Conservation (phyloP, 805 yeast genomes). For the Saccharomycopsis sp. region DNA sequence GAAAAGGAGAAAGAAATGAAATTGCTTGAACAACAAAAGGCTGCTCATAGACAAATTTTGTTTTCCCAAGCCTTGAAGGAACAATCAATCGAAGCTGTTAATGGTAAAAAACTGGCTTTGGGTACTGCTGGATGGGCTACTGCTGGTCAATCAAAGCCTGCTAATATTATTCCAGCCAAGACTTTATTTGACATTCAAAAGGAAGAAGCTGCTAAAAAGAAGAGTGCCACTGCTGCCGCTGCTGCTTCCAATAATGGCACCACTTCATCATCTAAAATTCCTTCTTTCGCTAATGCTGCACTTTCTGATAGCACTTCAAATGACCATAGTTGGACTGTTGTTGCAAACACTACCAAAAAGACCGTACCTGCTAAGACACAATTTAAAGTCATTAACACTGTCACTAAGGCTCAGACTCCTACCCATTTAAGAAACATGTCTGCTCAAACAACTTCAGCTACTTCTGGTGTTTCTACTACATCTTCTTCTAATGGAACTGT, state of each 20-base stretch:
- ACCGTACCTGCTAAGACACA: constrained; percentile 9
- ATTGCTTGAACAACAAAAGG: constrained; percentile 27
- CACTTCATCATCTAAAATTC: constrained; percentile 19
- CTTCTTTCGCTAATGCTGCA: constrained; percentile 23
- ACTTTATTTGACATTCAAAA: constrained; percentile 56
- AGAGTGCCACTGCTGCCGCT: constrained; percentile 25
- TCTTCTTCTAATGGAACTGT: constrained; percentile 23
- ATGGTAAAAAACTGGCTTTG: constrained; percentile 29
- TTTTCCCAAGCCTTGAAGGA: constrained; percentile 22
- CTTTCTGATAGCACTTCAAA: constrained; percentile 21
- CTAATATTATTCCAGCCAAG: constrained; percentile 33
- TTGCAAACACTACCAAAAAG: constrained; percentile 24
- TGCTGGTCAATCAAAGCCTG: constrained; percentile 21
- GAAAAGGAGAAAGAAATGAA: constrained; percentile 38
- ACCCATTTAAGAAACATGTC: constrained; percentile 25
- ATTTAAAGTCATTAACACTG: background rate
- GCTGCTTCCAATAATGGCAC: constrained; percentile 23
- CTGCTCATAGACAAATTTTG: constrained; percentile 22
- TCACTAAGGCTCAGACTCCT: constrained; percentile 13
- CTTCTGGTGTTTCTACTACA: constrained; percentile 29
- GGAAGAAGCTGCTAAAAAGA: constrained; percentile 40
- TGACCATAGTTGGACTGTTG: constrained; percentile 30
- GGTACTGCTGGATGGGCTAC: constrained; percentile 35
- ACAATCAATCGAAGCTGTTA: constrained; percentile 22
- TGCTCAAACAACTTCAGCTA: constrained; percentile 33